Conservation (phyloP, 768 basidiomycete species). For the Galerina sulciceps region DNA sequence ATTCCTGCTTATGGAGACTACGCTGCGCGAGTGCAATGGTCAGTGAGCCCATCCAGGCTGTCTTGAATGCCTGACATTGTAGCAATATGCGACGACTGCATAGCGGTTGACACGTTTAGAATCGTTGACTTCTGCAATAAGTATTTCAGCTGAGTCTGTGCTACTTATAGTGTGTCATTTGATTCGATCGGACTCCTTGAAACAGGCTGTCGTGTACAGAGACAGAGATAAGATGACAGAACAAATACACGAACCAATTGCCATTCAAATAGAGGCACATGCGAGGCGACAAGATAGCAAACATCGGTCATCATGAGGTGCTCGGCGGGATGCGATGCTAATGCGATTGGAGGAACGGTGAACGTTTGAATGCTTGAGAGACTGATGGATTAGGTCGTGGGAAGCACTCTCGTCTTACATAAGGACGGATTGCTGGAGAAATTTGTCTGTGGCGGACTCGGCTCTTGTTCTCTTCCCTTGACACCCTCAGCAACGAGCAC, state of each 20-base stretch:
- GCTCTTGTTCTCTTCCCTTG: constrained; percentile 25
- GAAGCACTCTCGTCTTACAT: constrained; percentile 18
- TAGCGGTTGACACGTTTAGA: background rate
- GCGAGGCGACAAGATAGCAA: background rate
- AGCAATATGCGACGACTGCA: background rate
- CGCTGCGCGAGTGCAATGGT: constrained; percentile 54
- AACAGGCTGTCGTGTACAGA: too few relatives aligned
- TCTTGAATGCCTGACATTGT: constrained; percentile 11
- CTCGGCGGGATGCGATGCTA: constrained; percentile 5
- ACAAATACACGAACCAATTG: too few relatives aligned
- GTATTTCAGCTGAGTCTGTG: too few relatives aligned
- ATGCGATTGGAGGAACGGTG: constrained; percentile 19
- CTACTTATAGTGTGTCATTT: too few relatives aligned
- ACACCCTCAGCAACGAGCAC: constrained; percentile 21
- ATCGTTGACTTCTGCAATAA: background rate
- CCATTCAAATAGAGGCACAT: background rate
- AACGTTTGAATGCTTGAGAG: constrained; percentile 4
- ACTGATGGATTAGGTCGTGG: constrained; percentile 8
- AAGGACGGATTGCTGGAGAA: constrained; percentile 11
- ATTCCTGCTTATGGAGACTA: constrained; percentile 74
- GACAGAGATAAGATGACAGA: too few relatives aligned
- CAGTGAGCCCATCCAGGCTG: constrained; percentile 16
- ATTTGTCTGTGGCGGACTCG: constrained; percentile 17
- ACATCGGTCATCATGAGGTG: background rate
- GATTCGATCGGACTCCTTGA: too few relatives aligned